These are phyloP conservation scores for Agapanthus africanus DNA, from an alignment of 106 monocot genomes.

Conservation along the genomic window DNA sequence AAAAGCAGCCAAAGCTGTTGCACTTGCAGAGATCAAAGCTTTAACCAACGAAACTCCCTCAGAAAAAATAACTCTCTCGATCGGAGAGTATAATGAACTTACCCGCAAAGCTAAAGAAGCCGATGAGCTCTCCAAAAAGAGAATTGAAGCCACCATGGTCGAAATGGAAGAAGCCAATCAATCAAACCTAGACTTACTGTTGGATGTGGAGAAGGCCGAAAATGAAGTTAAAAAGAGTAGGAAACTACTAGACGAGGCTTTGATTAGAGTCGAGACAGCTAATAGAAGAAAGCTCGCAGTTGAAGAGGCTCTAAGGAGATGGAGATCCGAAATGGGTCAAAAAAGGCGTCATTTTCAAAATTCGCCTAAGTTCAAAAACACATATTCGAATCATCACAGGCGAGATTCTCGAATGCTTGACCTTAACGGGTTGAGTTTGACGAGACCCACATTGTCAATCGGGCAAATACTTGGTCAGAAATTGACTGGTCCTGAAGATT, in stretches of 20 bases:
- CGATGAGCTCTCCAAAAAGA: slow-evolving; percentile 44
- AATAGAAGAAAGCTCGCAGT: slow-evolving; percentile 46
- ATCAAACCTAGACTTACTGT: slow-evolving; percentile 33
- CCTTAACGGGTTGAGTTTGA: slow-evolving; percentile 14
- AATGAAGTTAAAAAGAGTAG: slow-evolving; percentile 45
- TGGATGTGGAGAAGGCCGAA: slow-evolving; percentile 46
- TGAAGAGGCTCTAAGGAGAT: slow-evolving; percentile 62
- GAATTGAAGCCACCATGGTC: slow-evolving; percentile 40
- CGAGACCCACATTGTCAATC: slow-evolving; percentile 55
- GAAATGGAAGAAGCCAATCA: slow-evolving; percentile 53
- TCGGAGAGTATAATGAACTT: slow-evolving; percentile 51
- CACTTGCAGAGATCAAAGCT: slow-evolving; percentile 53
- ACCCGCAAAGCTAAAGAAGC: slow-evolving; percentile 44
- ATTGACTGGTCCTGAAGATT: slow-evolving; percentile 41
- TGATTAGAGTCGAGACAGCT: slow-evolving; percentile 46
- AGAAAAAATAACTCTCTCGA: slow-evolving; percentile 21
- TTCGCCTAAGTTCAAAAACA: slow-evolving; percentile 59
- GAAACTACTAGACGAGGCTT: slow-evolving; percentile 52
- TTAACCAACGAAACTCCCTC: slow-evolving; percentile 20
- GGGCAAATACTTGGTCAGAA: slow-evolving; percentile 87
- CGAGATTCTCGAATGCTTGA: slow-evolving; percentile 34
- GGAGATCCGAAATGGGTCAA: slow-evolving; percentile 56
- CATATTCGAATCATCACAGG: slow-evolving; percentile 19
- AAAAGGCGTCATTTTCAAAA: slow-evolving; percentile 32
- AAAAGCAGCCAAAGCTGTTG: slow-evolving; percentile 50